Conservation (phyloP, 2,329 filamentous ascomycete species). For the Grosmannia penicillata region DNA sequence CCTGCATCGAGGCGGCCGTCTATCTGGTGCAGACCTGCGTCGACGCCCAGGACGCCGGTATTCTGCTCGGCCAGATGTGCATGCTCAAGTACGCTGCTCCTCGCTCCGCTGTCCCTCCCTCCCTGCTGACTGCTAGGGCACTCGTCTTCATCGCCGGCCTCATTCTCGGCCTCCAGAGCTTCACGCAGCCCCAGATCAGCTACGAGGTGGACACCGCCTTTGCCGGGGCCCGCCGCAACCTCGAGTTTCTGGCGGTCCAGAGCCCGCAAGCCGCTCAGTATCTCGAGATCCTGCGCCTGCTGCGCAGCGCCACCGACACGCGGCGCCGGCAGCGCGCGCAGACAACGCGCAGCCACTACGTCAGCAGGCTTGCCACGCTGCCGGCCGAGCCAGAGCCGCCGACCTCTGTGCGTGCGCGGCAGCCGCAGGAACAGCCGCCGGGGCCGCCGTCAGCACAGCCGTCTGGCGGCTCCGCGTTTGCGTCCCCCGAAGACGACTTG, state of each 20-base stretch:
- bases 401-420: not conserved
- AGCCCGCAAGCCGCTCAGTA: constrained; percentile 12
- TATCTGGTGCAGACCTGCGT: constrained; percentile 11
- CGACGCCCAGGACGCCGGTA: constrained; percentile 7
- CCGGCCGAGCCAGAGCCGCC: not conserved
- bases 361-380: not conserved
- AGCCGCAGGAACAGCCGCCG: not conserved
- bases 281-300: constrained; percentile 8
- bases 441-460: not conserved
- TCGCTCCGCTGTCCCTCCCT: not conserved
- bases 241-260: constrained; percentile 1
- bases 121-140: constrained; percentile 19
- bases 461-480: too few species aligned
- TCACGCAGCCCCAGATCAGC: constrained; percentile 3
- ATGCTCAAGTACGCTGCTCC: constrained; percentile 1
- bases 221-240: constrained; percentile 8
- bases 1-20: constrained; percentile 10
- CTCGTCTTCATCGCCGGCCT: constrained; percentile 42
- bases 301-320: constrained; percentile 9
- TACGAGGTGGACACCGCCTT: constrained; percentile 7
- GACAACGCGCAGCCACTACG: constrained; percentile 23
- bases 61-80: constrained; percentile 9
- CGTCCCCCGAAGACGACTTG: too few species aligned
- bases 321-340: constrained; percentile 18
- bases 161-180: constrained; percentile 32